Evolutionary conservation across 2,329 filamentous ascomycete genomes (phyloP).

Genomic region (Ophiostoma perfectum): DNA sequence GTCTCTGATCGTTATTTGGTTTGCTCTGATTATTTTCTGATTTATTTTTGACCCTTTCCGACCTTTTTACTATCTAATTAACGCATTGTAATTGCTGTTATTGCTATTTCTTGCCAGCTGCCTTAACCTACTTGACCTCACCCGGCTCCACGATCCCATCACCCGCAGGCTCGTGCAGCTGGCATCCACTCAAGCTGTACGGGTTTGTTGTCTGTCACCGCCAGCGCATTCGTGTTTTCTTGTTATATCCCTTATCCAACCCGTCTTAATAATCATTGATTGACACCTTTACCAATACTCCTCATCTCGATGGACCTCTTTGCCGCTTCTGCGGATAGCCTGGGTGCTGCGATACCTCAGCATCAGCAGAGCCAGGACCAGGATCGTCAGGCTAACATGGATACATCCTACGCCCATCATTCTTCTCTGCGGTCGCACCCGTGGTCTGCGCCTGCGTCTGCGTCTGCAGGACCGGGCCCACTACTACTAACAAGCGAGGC

Average conservation of each 20-base stretch:
- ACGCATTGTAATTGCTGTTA: too few relatives aligned
- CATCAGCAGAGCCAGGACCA: background rate
- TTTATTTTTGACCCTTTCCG: too few relatives aligned
- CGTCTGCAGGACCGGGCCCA: slow-evolving; percentile 8
- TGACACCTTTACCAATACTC: too few relatives aligned
- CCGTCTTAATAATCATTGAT: background rate
- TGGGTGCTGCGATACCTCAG: background rate
- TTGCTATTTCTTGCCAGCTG: too few relatives aligned
- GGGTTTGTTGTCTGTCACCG: background rate
- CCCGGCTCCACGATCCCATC: too few relatives aligned
- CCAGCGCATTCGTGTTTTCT: background rate
- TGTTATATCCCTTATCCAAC: background rate
- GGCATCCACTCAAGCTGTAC: too few relatives aligned
- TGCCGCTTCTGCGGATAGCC: background rate
- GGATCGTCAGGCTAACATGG: background rate
- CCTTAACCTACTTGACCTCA: too few relatives aligned
- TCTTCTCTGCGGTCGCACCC: background rate
- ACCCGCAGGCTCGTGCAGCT: too few relatives aligned
- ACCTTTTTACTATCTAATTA: too few relatives aligned
- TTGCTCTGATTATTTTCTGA: too few relatives aligned
- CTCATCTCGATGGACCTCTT: background rate
- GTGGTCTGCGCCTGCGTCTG: background rate
- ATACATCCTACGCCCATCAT: background rate
- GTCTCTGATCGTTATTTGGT: too few relatives aligned
- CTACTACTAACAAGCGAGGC: background rate